phyloP scores from a whole-genome alignment of 352 stramenopile species.

The Nannochloropsis limnetica region DNA sequence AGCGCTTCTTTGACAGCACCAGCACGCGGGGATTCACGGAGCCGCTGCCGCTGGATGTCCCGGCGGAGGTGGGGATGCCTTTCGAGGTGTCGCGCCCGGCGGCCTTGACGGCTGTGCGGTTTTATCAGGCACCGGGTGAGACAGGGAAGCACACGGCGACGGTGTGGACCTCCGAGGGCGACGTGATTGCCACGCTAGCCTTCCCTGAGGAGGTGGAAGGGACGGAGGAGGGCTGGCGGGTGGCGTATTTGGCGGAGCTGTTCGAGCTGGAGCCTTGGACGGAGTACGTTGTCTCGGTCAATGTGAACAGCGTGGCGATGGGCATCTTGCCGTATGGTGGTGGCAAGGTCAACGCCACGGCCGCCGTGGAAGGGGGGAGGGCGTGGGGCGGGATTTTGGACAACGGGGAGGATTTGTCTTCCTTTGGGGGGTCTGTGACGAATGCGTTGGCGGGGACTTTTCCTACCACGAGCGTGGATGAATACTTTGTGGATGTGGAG shows the following conservation, averaged over 20 bases:
- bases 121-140: background rate
- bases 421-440: background rate
- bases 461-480: background rate
- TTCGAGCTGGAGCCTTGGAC: background rate
- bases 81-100: background rate
- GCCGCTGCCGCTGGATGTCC: background rate
- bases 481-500: background rate
- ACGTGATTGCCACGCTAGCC: background rate
- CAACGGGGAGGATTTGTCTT: background rate
- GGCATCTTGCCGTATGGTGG: background rate
- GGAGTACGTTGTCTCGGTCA: background rate
- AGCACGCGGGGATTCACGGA: background rate
- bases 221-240: background rate
- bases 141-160: background rate
- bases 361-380: too few relatives aligned
- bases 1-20: background rate
- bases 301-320: background rate
- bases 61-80: background rate
- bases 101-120: background rate
- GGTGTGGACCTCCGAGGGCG: background rate
- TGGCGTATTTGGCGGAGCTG: background rate
- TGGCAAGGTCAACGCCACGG: background rate
- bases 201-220: background rate
- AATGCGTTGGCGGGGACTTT: background rate
- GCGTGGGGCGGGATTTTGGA: background rate